Conservation (phyloP, 2,329 filamentous ascomycete genomes). For the Fusarium equiseti region DNA sequence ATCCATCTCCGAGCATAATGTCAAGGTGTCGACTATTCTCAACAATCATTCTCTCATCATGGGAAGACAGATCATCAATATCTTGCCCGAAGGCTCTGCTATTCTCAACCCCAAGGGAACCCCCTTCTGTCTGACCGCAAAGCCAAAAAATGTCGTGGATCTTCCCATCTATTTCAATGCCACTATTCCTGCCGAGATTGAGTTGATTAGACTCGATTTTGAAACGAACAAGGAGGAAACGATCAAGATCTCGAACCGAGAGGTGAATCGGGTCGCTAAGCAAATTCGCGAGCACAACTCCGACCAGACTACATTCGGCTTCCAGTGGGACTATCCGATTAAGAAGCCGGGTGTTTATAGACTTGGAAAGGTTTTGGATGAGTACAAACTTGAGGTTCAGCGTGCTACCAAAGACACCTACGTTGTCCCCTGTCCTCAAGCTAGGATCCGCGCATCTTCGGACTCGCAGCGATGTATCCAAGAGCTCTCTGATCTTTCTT, state of each 20-base stretch:
- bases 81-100: slow-evolving; percentile 94
- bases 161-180: slow-evolving; percentile 95
- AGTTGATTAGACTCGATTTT: slow-evolving; percentile 88
- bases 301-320: slow-evolving; percentile 70
- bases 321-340: slow-evolving; percentile 77
- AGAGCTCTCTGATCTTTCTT: slow-evolving; percentile 85
- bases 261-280: slow-evolving; percentile 80
- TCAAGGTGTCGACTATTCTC: slow-evolving; percentile 87
- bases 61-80: slow-evolving; percentile 97
- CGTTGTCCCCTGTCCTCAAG: slow-evolving; percentile 87
- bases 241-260: slow-evolving; percentile 78
- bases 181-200: slow-evolving; percentile 87
- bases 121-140: slow-evolving; percentile 83
- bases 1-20: slow-evolving; percentile 91
- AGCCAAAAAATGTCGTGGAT: slow-evolving; percentile 68
- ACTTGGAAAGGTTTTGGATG: slow-evolving; percentile 86
- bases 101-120: slow-evolving; percentile 83
- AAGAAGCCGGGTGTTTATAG: slow-evolving; percentile 92
- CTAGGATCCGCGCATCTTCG: slow-evolving; percentile 72
- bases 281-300: slow-evolving; percentile 74
- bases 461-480: slow-evolving; percentile 81
- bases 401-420: slow-evolving; percentile 80
- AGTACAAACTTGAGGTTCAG: slow-evolving; percentile 93
- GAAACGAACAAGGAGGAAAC: slow-evolving; percentile 84
- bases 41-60: slow-evolving; percentile 95